Conservation (phyloP, 2,329 filamentous ascomycete species). For the Colletotrichum brevisporum region DNA sequence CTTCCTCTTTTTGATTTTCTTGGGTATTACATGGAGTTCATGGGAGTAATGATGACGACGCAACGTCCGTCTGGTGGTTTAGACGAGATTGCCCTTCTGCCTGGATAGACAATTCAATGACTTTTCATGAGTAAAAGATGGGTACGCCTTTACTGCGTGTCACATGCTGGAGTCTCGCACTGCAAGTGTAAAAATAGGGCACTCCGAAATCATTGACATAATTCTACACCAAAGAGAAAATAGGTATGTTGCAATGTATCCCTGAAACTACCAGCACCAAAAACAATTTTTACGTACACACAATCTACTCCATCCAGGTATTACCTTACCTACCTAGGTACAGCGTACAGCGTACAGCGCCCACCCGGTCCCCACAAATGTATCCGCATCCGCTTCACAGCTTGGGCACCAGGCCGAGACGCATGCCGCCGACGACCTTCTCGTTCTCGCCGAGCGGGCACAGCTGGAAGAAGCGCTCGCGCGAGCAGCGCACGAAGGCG, state of each 20-base stretch:
- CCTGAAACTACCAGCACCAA: not conserved
- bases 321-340: too few species aligned
- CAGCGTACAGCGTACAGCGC: too few species aligned
- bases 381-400: constrained; percentile 51
- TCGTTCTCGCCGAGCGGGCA: constrained; percentile 71
- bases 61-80: constrained; percentile 21
- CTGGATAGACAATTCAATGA: constrained; percentile 21
- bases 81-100: constrained; percentile 3
- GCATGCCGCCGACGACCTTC: constrained; percentile 68
- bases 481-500: constrained; percentile 74
- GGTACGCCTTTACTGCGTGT: not conserved
- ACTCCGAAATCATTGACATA: not conserved
- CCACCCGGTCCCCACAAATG: not conserved
- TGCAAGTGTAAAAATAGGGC: not conserved
- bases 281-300: constrained; percentile 18
- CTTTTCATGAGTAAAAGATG: not conserved
- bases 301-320: not conserved
- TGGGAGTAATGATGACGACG: constrained; percentile 28
- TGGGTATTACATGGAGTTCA: constrained; percentile 21
- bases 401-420: constrained; percentile 68
- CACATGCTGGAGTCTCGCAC: too few species aligned
- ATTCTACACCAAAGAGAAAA: not conserved
- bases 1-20: not conserved
- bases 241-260: not conserved
- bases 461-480: constrained; percentile 79